Conservation (phyloP, 805 yeast species). For the Yarrowia sp. region DNA sequence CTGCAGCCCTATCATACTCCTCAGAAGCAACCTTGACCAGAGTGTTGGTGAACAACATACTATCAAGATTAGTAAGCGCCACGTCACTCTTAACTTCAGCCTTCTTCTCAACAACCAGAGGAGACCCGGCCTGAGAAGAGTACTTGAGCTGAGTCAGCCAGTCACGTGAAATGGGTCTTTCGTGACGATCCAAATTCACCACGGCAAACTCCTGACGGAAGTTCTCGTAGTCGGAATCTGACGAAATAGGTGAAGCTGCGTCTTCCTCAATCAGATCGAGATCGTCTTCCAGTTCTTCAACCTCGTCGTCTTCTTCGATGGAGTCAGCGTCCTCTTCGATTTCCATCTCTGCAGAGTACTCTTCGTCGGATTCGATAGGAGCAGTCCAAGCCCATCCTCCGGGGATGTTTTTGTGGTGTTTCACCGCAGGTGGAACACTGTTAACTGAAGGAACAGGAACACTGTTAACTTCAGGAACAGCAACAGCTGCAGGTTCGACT, state of each 20-base stretch:
- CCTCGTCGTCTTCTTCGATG: not conserved
- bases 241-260: not conserved
- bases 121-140: constrained; percentile 2
- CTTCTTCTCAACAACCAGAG: not conserved
- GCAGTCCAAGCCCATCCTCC: constrained; percentile 13
- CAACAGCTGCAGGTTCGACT: not conserved
- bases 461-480: too few species aligned
- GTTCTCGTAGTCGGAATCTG: not conserved
- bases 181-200: constrained; percentile 7
- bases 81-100: not conserved
- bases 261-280: not conserved
- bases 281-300: not conserved
- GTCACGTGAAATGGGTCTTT: not conserved
- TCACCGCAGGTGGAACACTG: too few species aligned
- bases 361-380: not conserved
- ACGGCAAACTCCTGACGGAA: constrained; percentile 20
- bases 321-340: not conserved
- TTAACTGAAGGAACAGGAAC: too few species aligned
- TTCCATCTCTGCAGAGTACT: not conserved
- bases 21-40: not conserved
- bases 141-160: constrained; percentile 19
- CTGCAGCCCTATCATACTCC: not conserved
- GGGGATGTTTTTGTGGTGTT: not conserved
- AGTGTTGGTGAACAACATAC: not conserved
- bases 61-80: not conserved